Evolutionary conservation across 1,139 yeast genomes (phyloP), one percentile per base, ranked within the genome.

Genomic region (Protomyces lactucae-debilis): DNA sequence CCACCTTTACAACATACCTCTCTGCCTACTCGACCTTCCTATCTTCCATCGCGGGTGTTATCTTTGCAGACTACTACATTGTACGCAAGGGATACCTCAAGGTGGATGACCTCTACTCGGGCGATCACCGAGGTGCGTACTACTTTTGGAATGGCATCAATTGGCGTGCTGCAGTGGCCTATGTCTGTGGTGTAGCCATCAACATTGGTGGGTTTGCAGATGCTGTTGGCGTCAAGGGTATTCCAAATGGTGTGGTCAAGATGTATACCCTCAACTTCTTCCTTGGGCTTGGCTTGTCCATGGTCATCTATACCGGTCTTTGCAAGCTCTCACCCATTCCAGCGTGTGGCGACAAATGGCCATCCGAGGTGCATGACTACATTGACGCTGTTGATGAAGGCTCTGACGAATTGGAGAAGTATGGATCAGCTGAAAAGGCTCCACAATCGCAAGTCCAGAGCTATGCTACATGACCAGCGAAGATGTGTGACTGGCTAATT

Each of bases 151-250:
- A 70, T 43, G 78, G 78, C 21, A 66, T 72, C 68, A 76, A 75
- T 70, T 72, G 74, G 71, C 72, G 77, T 28, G 77, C 76, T 23
- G 71, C 68, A 43, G 71, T 74, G 53, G 75, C 78, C 10, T 76
- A 74, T 66, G 43, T 75, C 9, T 65, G 72, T 65, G 66, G 66
- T 5, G 55, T 60, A 1, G 78, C 86, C 60, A 95, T 95, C 60
- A 90, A 89, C 73, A 85, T 90, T 71, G 90, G 87, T 46, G 97
- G 97, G 1, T 90, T 90, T 71, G 95, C 88, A 32, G 96, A 96
- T 67, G 91, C 86, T 4, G 84, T 85, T 18, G 89, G 86, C 35
- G 82, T 39, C 16, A 81, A 51, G 18, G 72, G 71, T 10, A 92
- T 90, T n/a, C 95, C 95, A 9, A 78, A 81, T 65, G 96, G 95